Evolutionary conservation across 768 basidiomycete species (phyloP).

Genomic region (Mycena crocata): DNA sequence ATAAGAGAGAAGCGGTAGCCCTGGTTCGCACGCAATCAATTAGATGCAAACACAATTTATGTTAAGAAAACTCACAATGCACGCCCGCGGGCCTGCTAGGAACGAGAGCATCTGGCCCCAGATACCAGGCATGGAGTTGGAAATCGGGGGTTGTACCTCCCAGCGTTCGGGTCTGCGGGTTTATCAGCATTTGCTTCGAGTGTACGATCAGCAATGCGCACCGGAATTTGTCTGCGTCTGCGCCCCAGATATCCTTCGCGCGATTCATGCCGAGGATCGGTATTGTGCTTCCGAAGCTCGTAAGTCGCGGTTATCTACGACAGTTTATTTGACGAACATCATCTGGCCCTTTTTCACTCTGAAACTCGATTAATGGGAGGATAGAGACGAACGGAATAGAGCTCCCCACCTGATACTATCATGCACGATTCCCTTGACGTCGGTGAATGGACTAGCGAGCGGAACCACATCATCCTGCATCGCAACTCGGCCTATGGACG

Average conservation of each 20-base stretch:
- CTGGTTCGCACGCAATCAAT: no score
- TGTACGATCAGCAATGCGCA: not conserved
- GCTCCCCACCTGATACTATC: not conserved
- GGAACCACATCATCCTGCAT: constrained; percentile 1
- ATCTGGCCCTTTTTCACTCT: constrained; percentile 1
- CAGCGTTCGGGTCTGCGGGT: constrained; percentile 1
- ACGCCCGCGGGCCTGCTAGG: constrained; percentile 8
- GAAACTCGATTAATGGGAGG: not conserved
- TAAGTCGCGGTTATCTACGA: no score
- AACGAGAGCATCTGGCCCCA: constrained; percentile 21
- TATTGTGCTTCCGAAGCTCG: constrained; percentile 4
- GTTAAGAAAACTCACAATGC: no score
- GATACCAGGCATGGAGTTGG: constrained; percentile 9
- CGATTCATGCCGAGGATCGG: constrained; percentile 11
- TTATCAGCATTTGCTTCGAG: not conserved
- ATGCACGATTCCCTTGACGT: not conserved
- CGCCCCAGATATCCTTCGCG: constrained; percentile 6
- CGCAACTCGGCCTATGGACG: not conserved
- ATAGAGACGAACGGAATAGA: not conserved
- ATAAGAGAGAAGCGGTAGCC: constrained; percentile 14
- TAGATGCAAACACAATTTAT: no score
- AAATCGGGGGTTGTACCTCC: not conserved
- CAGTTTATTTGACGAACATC: no score
- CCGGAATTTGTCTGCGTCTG: constrained; percentile 6
- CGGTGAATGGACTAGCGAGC: not conserved